phyloP scores from a whole-genome alignment of 2,329 filamentous ascomycete genomes.

The Monilinia aucupariae region DNA sequence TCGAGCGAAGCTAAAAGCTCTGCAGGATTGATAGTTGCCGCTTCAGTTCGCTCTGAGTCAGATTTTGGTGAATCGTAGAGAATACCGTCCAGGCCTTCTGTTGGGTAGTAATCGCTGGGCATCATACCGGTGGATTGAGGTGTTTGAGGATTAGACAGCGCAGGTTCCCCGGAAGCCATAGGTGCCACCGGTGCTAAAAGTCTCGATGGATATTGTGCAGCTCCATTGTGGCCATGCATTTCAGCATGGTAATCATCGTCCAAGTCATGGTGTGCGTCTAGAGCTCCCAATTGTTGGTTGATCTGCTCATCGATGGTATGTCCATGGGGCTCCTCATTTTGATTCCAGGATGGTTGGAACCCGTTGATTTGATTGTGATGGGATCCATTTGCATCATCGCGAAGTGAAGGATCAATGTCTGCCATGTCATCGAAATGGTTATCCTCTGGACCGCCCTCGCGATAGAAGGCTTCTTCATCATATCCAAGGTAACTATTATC shows the following conservation, averaged over 20 bases:
- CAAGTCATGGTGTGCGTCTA: conserved; percentile 23
- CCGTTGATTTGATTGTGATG: neutral
- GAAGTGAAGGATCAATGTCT: conserved; percentile 33
- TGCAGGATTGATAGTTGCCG: conserved; percentile 25
- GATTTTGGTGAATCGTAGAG: conserved; percentile 30
- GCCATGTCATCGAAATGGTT: conserved; percentile 24
- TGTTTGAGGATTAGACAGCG: conserved; percentile 26
- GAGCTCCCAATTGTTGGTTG: conserved; percentile 8
- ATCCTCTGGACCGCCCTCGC: conserved; percentile 7
- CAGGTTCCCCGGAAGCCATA: conserved; percentile 19
- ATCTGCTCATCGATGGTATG: neutral
- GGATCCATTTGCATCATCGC: conserved; percentile 7
- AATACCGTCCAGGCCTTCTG: conserved; percentile 31
- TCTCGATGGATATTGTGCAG: conserved; percentile 25
- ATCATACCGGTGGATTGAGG: conserved; percentile 30
- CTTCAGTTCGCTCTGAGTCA: conserved; percentile 19
- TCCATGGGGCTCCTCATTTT: neutral
- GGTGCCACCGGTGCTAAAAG: conserved; percentile 25
- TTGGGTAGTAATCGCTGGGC: conserved; percentile 33
- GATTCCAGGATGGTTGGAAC: neutral
- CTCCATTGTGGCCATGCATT: conserved; percentile 9
- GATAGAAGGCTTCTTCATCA: conserved; percentile 16
- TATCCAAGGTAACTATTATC: conserved; percentile 27
- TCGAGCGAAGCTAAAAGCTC: conserved; percentile 25
- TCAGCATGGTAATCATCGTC: conserved; percentile 17